Conservation (phyloP, 768 basidiomycete genomes). For the Tricholoma matsutake region DNA sequence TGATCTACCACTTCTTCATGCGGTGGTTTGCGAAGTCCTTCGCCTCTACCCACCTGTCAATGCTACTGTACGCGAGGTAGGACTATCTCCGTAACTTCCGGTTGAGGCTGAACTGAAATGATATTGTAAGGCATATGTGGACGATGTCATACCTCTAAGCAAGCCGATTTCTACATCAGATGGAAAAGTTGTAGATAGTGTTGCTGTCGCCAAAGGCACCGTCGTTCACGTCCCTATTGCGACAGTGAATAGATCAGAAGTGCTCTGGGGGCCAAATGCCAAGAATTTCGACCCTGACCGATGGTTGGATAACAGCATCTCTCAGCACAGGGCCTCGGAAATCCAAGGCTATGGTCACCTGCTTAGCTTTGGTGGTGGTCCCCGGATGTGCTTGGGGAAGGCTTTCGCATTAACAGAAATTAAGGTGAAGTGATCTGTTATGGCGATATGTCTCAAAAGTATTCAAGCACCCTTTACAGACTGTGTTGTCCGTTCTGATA, state of each 20-base stretch:
- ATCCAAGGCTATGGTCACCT: conserved; percentile 50
- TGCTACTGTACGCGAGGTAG: conserved; percentile 31
- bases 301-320: conserved; percentile 45
- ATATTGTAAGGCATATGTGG: conserved; percentile 37
- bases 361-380: conserved; percentile 51
- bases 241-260: conserved; percentile 48
- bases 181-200: conserved; percentile 35
- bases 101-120: not conserved
- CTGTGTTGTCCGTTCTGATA: conserved; percentile 42
- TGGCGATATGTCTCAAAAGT: not conserved
- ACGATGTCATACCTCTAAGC: conserved; percentile 59
- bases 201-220: conserved; percentile 48
- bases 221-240: conserved; percentile 39
- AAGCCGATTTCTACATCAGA: conserved; percentile 41
- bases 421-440: conserved; percentile 29
- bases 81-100: conserved; percentile 6
- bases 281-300: conserved; percentile 60
- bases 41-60: conserved; percentile 35
- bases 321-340: conserved; percentile 27
- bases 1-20: conserved; percentile 53
- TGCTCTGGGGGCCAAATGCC: conserved; percentile 60
- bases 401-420: conserved; percentile 45
- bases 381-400: conserved; percentile 47
- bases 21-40: conserved; percentile 43
- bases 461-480: conserved; percentile 21